Base-by-base conservation (phyloP, 352 stramenopile species). In the Globisporangium sylvaticum region DNA sequence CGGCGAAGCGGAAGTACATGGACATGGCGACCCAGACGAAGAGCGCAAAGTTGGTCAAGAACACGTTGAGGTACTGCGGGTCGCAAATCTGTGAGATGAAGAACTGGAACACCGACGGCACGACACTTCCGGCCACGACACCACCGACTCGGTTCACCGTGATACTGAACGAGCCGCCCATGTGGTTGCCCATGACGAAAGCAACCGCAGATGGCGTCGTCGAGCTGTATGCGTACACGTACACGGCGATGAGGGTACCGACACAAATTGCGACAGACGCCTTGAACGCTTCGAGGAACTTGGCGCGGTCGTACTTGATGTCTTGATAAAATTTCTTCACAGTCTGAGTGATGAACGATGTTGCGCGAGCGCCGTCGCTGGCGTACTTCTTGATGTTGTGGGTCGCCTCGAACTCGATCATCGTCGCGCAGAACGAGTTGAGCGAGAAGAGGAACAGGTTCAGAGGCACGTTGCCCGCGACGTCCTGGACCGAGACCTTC, bases 391-490 rank as follows among this genome's bases (percentile, higher is more conserved):
- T 91, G 22, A 73, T 68, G 70, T 91, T 91, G 73, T 89, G 80
- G 0, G 42, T 73, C n/a, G 80, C 73, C 70, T 91, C 75, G 64
- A 88, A 94, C 48, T 87, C 77, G 32, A 92, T 80, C 20, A 94
- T 52, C 3, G 84, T 92, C 42, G 78, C 81, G 70, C 87, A 94
- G 50, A 93, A 90, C 29, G 87, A 92, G 66, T 94, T 87, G 50
- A 94, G 76, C 29, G 86, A 92, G 62, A 92, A 94, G 4, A 92
- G 67, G 65, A 94, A 94, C 20, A 94, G 66, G 59, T 92, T 91
- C 14, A 94, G 72, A 4, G 86, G 84, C 0, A 92, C 79, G 55
- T 94, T 94, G 18, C 82, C 86, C 62, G 88, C 83, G 5, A 94
- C 73, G n/a, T 92, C 82, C 65, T 89, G 85, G 56, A 72, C 62